Conservation (phyloP, 2,329 filamentous ascomycete species). For the Phaeosphaeria sp. region DNA sequence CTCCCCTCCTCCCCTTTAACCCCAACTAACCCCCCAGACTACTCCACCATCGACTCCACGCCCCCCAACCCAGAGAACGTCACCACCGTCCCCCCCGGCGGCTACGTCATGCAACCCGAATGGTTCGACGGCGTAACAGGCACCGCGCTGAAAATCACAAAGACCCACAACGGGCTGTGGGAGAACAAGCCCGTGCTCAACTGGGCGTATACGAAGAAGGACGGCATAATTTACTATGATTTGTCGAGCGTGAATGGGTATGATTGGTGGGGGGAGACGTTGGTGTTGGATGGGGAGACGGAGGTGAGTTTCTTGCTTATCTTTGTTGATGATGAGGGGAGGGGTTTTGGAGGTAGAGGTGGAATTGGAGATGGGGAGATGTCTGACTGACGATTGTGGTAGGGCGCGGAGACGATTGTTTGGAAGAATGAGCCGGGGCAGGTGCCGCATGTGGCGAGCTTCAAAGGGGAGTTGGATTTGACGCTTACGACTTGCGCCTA, state of each 20-base stretch:
- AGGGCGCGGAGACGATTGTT: slow-evolving; percentile 13
- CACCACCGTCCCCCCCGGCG: background rate
- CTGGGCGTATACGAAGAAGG: slow-evolving; percentile 29
- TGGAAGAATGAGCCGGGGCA: slow-evolving; percentile 25
- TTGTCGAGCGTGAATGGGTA: slow-evolving; percentile 26
- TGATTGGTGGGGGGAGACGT: slow-evolving; percentile 25
- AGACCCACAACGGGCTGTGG: slow-evolving; percentile 16
- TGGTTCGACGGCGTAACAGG: slow-evolving; percentile 19
- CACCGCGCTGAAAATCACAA: slow-evolving; percentile 35
- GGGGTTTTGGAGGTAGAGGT: background rate
- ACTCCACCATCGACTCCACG: slow-evolving; percentile 23
- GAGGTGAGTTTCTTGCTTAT: background rate
- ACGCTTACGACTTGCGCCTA: slow-evolving; percentile 24
- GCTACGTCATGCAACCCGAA: slow-evolving; percentile 7
- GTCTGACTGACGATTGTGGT: background rate
- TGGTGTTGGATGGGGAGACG: slow-evolving; percentile 18
- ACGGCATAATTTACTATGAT: slow-evolving; percentile 30
- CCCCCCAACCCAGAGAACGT: background rate
- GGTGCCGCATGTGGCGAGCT: slow-evolving; percentile 11
- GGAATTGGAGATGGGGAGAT: no score
- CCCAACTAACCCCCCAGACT: slow-evolving; percentile 17
- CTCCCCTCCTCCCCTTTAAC: background rate
- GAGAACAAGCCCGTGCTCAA: slow-evolving; percentile 23
- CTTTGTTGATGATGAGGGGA: background rate
- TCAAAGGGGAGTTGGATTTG: slow-evolving; percentile 22